Base-by-base conservation (phyloP, 371 early-diverging fungal species). In the Blyttiomyces sp. region DNA sequence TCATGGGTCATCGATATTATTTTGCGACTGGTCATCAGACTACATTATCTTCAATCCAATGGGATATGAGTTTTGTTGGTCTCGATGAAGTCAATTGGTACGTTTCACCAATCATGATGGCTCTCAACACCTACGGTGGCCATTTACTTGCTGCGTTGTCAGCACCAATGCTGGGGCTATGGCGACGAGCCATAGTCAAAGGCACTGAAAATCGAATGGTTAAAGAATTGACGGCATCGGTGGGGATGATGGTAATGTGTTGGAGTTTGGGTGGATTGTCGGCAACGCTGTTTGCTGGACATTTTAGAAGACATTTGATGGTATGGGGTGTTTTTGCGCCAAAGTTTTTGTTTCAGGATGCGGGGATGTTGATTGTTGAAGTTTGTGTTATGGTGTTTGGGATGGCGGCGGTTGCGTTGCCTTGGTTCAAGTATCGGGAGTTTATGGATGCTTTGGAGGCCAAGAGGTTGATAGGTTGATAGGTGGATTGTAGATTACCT, bases 261-360 rank as follows among this genome's bases (percentile, higher is more conserved):
- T 21, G 49, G 13, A 48, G 43, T 19, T 32, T 32, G 5, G 33
- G 54, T 23, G 31, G 7, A 43, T 13, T 57, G 39, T 57, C 42
- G 57, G 57, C 67, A 54, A 55, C 72, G 56, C 66, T 84, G 53
- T 81, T 86, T 66, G 86, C 86, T 0, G 84, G 79, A 16, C 73
- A 82, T 54, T 82, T 91, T 54, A 73, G 88, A 42, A 72, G 95
- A 2, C 95, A 96, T 69, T 76, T 95, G 61, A 93, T 93, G 95
- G 92, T 93, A 16, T 96, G 95, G 96, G 90, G 91, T 62, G 83
- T 95, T 21, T 96, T 91, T 82, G 93, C 92, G 3, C 95, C 96
- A 1, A 77, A 94, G 53, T 93, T 89, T 62, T 79, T 96, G 69
- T 77, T 92, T 35, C 85, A 83, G 7, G 85, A 70, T 27, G 71